Evolutionary conservation across 169 alveolate species (phyloP).

Genomic region (Cryptosporidium meleagridis): DNA sequence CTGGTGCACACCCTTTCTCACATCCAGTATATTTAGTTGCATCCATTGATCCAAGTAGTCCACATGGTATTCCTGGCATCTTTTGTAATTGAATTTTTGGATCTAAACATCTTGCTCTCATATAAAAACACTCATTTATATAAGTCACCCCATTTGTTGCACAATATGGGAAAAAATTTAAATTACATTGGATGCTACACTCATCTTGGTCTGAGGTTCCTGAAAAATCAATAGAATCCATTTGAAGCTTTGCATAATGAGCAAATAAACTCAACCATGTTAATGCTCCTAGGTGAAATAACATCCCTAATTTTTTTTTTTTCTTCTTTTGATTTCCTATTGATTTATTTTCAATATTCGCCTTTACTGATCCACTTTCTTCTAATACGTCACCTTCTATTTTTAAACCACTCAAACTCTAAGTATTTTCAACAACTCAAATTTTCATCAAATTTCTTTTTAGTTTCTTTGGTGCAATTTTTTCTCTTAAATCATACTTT

Average conservation of each 20-base stretch:
- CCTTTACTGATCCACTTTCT: not conserved
- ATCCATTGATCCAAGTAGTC: slow-evolving; percentile 49
- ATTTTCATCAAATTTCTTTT: no score
- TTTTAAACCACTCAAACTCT: not conserved
- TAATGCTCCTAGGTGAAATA: slow-evolving; percentile 58
- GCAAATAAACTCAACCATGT: slow-evolving; percentile 69
- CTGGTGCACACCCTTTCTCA: slow-evolving; percentile 64
- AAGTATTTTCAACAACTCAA: not conserved
- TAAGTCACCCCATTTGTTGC: slow-evolving; percentile 70
- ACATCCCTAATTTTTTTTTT: slow-evolving; percentile 11
- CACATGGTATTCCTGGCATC: slow-evolving; percentile 74
- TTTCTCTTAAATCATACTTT: not conserved
- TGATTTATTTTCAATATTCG: not conserved
- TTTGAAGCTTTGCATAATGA: slow-evolving; percentile 69
- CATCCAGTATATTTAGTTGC: slow-evolving; percentile 73
- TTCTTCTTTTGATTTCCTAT: not conserved
- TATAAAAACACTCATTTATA: slow-evolving; percentile 60
- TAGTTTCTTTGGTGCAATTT: no score
- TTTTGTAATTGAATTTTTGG: slow-evolving; percentile 67
- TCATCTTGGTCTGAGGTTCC: slow-evolving; percentile 26
- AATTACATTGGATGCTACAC: slow-evolving; percentile 43
- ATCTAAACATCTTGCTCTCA: slow-evolving; percentile 55
- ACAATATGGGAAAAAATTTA: slow-evolving; percentile 66
- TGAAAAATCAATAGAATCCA: slow-evolving; percentile 68
- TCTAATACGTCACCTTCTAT: not conserved